A percentile compares a stretch with the other conserved stretches of the same genome.
Evolutionary conservation across 306 rosid species (phyloP).

Genomic region (Carpinus viminea): DNA sequence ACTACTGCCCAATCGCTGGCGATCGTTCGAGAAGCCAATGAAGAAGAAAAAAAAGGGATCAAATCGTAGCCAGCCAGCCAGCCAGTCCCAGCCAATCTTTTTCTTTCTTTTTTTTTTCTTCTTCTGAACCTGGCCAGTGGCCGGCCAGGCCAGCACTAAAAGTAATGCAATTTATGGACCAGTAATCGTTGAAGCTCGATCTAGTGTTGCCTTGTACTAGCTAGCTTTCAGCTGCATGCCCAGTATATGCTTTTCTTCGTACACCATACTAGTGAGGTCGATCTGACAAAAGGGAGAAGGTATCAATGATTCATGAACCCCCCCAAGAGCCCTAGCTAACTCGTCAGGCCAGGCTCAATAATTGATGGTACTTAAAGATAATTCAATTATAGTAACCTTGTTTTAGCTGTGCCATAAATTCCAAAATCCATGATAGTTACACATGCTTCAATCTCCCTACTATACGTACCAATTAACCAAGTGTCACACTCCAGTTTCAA

Average conservation of each 20-base stretch:
- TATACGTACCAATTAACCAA: not conserved
- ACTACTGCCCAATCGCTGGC: not conserved
- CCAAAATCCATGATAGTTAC: not conserved
- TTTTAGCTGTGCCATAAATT: no score
- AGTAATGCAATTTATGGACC: conserved; percentile 24
- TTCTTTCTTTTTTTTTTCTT: not conserved
- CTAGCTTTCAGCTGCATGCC: no score
- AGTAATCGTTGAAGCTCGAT: not conserved
- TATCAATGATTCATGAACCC: no score
- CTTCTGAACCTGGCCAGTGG: no score
- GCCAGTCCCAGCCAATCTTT: not conserved
- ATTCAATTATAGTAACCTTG: not conserved
- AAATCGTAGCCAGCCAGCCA: no score
- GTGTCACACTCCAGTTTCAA: not conserved
- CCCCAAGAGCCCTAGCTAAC: no score
- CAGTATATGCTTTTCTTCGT: no score
- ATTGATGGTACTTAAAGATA: not conserved
- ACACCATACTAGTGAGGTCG: no score
- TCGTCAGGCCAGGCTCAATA: not conserved
- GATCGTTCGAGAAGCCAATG: not conserved
- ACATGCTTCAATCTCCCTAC: not conserved
- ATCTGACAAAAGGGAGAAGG: not conserved
- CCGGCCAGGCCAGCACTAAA: conserved; percentile 25
- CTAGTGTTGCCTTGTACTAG: no score
- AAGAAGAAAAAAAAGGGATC: not conserved